Conservation (phyloP, 148 eudicot genomes). For the Rhododendron ferrugineum region DNA sequence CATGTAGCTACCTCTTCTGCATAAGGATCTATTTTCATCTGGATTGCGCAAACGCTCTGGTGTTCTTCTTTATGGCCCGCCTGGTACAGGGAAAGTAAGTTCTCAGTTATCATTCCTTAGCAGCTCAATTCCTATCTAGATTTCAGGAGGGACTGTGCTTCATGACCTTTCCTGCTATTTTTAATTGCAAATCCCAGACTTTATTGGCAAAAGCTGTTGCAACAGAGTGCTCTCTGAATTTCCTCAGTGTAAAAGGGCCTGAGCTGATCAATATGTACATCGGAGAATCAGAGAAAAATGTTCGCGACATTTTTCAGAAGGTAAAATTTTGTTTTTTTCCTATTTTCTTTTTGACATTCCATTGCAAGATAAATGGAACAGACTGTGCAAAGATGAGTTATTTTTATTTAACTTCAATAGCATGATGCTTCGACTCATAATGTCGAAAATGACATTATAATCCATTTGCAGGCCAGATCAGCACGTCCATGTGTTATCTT, state of each 20-base stretch:
- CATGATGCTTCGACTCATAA: background rate
- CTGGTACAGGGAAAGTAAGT: conserved; percentile 94
- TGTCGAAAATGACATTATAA: conserved; percentile 1
- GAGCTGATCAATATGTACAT: conserved; percentile 98
- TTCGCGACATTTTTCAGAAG: conserved; percentile 93
- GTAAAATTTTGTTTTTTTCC: conserved; percentile 26
- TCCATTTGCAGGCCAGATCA: conserved; percentile 66
- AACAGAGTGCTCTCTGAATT: conserved; percentile 96
- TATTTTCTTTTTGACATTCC: background rate
- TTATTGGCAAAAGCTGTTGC: conserved; percentile 99
- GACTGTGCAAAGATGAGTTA: background rate
- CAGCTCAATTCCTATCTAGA: background rate
- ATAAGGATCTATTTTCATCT: conserved; percentile 95
- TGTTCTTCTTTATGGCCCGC: conserved; percentile 98
- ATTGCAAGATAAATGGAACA: background rate
- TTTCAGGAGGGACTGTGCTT: background rate
- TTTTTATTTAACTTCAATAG: background rate
- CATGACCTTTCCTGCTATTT: conserved; percentile 15
- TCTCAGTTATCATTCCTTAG: conserved; percentile 1
- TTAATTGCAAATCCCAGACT: conserved; percentile 49
- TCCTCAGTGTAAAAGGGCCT: conserved; percentile 96
- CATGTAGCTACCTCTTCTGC: conserved; percentile 80
- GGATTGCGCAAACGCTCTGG: conserved; percentile 98
- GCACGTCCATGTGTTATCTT: conserved; percentile 99
- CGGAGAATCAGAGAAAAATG: conserved; percentile 97